Base-by-base conservation (phyloP, 202 grass and related monocot species). In the Schoenoplectus triqueter region DNA sequence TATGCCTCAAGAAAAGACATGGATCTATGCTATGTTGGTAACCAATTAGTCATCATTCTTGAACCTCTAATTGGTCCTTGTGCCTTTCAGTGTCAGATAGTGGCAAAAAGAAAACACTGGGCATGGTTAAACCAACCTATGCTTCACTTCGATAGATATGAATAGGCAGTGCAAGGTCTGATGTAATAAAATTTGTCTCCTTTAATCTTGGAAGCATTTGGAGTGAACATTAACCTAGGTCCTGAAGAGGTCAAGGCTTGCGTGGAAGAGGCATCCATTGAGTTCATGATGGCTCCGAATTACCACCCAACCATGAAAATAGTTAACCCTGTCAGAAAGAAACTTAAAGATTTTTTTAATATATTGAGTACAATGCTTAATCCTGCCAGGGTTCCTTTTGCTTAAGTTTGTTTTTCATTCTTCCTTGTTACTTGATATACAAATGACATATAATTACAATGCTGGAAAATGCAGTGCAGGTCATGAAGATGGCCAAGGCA, bases 221-320 rank as follows among this genome's bases (percentile, higher is more conserved):
- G 96, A 8, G 93, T 99, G 81, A 92, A 99, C 66, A 94, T 99
- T 83, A 63, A 94, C 7, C 77, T 99, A 54, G 93, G 93, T 57
- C 90, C 93, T 69, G 90, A 99, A 82, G 93, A 88, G 69, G 80
- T 96, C 67, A 94, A 88, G 76, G 64, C 86, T 31, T 99, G 96
- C 64, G 88, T 99, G 59, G 92, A 94, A 82, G 91, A 94, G 82
- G 91, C 89, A 14, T 88, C 89, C n/a, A 94, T 99, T 46, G 96
- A 89, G 21, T 99, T 99, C 88, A 99, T 99, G 96, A 99, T 99
- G 96, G 78, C 96, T 89, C 91, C 93, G 73, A 92, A 94, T 90
- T 99, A 96, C 81, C 96, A 99, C 74, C 93, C 93, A 15, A 93
- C 93, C 70, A 99, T 99, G 96, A 96, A 96, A 85, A 90, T 99